These are phyloP conservation scores for Melampsora larici-populina DNA, from an alignment of 1,284 basidiomycete genomes.

Conservation along the genomic window DNA sequence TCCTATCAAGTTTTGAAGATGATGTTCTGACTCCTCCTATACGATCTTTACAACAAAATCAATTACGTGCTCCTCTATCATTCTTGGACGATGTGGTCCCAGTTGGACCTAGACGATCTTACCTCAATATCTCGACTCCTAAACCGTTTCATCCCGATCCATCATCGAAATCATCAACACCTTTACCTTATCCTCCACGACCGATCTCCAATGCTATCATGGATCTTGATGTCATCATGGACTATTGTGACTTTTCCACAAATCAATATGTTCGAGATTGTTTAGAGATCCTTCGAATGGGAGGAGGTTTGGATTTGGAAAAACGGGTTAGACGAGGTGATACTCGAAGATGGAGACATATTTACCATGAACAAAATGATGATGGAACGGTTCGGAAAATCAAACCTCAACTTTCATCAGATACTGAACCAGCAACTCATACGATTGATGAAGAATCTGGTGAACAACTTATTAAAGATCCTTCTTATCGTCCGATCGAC, in stretches of 20 bases:
- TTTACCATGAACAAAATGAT: conserved; percentile 62
- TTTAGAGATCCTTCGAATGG: conserved; percentile 67
- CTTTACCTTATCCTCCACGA: conserved; percentile 64
- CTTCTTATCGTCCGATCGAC: conserved; percentile 47
- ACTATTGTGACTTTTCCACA: conserved; percentile 78
- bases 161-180: conserved; percentile 56
- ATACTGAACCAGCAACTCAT: conserved; percentile 22
- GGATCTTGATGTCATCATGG: conserved; percentile 80
- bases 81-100: conserved; percentile 50
- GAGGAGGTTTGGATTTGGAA: conserved; percentile 65
- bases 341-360: conserved; percentile 64
- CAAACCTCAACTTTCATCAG: conserved; percentile 50
- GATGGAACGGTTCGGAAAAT: conserved; percentile 56
- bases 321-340: conserved; percentile 62
- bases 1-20: conserved; percentile 44
- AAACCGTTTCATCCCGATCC: conserved; percentile 59
- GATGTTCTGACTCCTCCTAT: conserved; percentile 40
- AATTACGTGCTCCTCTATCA: conserved; percentile 40
- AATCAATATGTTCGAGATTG: conserved; percentile 74
- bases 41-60: conserved; percentile 46
- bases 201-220: conserved; percentile 74
- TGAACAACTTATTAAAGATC: conserved; percentile 47
- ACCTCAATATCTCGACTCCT: conserved; percentile 65
- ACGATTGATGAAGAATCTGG: conserved; percentile 44
- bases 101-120: conserved; percentile 68